These are phyloP conservation scores for Alternaria novae-zelandiae DNA, from an alignment of 2,329 filamentous ascomycete species.

Conservation along the genomic window DNA sequence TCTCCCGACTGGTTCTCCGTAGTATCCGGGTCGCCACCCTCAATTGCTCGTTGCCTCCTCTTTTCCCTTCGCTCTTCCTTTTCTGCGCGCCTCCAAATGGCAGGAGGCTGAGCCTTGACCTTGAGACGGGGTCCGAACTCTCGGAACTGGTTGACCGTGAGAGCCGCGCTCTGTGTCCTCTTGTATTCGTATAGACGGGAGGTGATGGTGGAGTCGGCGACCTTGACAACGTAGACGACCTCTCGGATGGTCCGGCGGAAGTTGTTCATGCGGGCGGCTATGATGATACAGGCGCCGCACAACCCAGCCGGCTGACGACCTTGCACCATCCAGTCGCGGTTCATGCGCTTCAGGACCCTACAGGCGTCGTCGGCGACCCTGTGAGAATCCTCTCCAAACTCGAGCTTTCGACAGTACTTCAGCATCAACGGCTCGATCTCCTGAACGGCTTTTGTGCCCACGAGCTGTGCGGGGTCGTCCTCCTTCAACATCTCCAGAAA, in stretches of 20 bases:
- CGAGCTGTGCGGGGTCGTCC: conserved; percentile 57
- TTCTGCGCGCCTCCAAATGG: conserved; percentile 72
- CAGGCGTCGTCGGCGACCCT: conserved; percentile 89
- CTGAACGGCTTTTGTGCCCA: conserved; percentile 61
- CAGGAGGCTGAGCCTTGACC: conserved; percentile 71
- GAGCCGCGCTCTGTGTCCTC: conserved; percentile 78
- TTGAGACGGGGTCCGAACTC: conserved; percentile 71
- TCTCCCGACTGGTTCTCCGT: conserved; percentile 5
- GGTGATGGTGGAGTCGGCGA: conserved; percentile 90
- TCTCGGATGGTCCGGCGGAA: conserved; percentile 91
- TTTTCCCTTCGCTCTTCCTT: conserved; percentile 48
- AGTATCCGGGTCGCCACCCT: conserved; percentile 16
- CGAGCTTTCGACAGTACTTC: conserved; percentile 88
- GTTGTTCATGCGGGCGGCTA: conserved; percentile 98
- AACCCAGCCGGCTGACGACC: conserved; percentile 92
- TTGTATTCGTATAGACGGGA: conserved; percentile 93
- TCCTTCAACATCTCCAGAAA: conserved; percentile 72
- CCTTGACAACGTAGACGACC: conserved; percentile 97
- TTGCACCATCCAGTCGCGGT: conserved; percentile 95
- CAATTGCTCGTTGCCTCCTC: conserved; percentile 22
- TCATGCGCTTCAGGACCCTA: conserved; percentile 89
- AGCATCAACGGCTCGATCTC: conserved; percentile 90
- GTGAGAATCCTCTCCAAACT: conserved; percentile 82
- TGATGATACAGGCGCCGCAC: conserved; percentile 90
- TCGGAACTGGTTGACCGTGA: conserved; percentile 88